Evolutionary conservation across 2,329 filamentous ascomycete genomes (phyloP).

Genomic region (Daldinia sp.): DNA sequence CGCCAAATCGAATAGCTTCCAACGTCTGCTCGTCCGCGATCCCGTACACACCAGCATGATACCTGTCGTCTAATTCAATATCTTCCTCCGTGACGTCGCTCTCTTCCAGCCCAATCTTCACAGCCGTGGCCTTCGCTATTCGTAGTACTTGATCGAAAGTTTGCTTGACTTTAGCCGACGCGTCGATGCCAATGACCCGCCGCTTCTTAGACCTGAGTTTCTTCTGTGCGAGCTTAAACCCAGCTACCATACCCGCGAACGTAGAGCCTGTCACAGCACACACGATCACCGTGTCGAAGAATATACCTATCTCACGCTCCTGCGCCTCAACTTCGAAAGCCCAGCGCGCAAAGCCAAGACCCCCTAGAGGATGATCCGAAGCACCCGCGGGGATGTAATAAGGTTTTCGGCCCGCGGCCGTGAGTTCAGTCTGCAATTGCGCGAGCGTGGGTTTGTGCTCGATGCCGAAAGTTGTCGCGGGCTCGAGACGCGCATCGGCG

Average conservation of each 20-base stretch:
- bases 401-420: conserved; percentile 63
- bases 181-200: conserved; percentile 73
- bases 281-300: conserved; percentile 73
- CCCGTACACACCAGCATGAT: conserved; percentile 74
- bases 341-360: conserved; percentile 75
- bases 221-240: conserved; percentile 70
- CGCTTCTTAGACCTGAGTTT: conserved; percentile 54
- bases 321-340: conserved; percentile 73
- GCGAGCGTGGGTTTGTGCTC: conserved; percentile 71
- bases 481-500: conserved; percentile 67
- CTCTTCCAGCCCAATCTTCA: conserved; percentile 67
- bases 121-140: conserved; percentile 70
- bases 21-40: conserved; percentile 71
- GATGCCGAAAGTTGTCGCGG: conserved; percentile 68
- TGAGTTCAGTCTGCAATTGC: conserved; percentile 62
- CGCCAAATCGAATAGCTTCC: conserved; percentile 73
- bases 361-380: conserved; percentile 74
- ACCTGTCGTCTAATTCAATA: conserved; percentile 67
- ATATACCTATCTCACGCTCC: conserved; percentile 66
- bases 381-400: conserved; percentile 78
- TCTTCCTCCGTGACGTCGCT: conserved; percentile 69
- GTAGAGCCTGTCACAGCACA: conserved; percentile 77
- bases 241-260: conserved; percentile 75
- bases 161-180: conserved; percentile 65
- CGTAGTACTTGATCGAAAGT: conserved; percentile 71